Evolutionary conservation across 345 rosid species (phyloP).

Genomic region (Salix exigua): DNA sequence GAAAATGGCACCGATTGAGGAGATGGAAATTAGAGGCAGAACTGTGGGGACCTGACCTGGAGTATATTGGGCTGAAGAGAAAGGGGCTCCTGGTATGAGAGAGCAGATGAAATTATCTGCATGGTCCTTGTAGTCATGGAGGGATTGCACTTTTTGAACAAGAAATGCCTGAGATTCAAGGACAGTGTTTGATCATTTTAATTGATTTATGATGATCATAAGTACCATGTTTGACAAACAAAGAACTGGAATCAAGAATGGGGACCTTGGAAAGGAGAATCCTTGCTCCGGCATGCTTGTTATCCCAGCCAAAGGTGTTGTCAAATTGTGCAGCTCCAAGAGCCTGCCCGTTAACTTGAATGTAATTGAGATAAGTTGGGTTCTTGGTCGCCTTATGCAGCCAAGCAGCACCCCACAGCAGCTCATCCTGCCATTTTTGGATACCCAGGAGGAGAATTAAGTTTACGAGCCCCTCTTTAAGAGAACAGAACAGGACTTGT

Average conservation of each 20-base stretch:
- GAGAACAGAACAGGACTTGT: background rate
- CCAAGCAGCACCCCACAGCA: slow-evolving; percentile 37
- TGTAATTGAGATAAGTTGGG: slow-evolving; percentile 27
- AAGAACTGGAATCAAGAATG: background rate
- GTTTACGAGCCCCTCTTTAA: background rate
- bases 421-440: slow-evolving; percentile 25
- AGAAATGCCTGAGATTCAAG: slow-evolving; percentile 52
- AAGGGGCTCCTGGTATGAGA: slow-evolving; percentile 79
- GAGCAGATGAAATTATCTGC: slow-evolving; percentile 97
- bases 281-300: slow-evolving; percentile 36
- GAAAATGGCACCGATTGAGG: background rate
- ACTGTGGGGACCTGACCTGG: slow-evolving; percentile 48
- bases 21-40: too few species aligned
- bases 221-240: background rate
- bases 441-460: background rate
- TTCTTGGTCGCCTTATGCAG: slow-evolving; percentile 31
- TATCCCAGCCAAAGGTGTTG: slow-evolving; percentile 36
- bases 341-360: slow-evolving; percentile 23
- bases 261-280: slow-evolving; percentile 32
- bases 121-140: slow-evolving; percentile 88
- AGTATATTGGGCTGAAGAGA: slow-evolving; percentile 72
- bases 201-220: background rate
- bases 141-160: slow-evolving; percentile 66
- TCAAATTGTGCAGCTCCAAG: slow-evolving; percentile 33
- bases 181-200: background rate